Evolutionary conservation across 2,329 filamentous ascomycete species (phyloP).

Genomic region (Trichoderma sp.): DNA sequence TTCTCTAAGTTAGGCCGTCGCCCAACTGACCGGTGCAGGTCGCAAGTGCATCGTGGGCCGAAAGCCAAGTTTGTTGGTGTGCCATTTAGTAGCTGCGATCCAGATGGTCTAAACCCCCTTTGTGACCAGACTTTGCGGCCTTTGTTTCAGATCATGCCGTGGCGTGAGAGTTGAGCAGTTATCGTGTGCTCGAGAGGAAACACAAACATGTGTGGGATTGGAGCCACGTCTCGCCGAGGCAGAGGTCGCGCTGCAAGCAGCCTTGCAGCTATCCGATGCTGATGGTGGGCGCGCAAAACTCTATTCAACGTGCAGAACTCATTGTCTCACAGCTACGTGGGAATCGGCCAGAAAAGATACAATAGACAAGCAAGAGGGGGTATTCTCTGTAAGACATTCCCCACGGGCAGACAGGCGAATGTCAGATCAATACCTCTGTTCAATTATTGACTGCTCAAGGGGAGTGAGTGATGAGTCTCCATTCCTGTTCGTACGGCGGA

Average conservation of each 20-base stretch:
- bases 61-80: no score
- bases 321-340: background rate
- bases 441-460: conserved; percentile 3
- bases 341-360: no score
- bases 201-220: background rate
- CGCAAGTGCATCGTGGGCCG: no score
- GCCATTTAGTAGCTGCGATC: no score
- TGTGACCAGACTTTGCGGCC: background rate
- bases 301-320: no score
- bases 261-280: background rate
- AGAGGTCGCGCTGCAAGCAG: background rate
- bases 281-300: no score
- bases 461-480: conserved; percentile 9
- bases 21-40: background rate
- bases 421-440: background rate
- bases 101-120: background rate
- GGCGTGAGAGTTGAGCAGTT: conserved; percentile 6
- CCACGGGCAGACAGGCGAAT: background rate
- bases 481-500: background rate
- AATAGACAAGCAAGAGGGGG: no score
- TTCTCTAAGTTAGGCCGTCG: background rate
- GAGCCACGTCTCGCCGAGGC: conserved; percentile 14
- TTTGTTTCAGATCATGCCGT: background rate
- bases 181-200: background rate
- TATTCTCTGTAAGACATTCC: no score